Percentiles rank a stretch among this genome's conserved stretches.
Conservation (phyloP, 2,329 filamentous ascomycete species). For the Sporothrix globosa region DNA sequence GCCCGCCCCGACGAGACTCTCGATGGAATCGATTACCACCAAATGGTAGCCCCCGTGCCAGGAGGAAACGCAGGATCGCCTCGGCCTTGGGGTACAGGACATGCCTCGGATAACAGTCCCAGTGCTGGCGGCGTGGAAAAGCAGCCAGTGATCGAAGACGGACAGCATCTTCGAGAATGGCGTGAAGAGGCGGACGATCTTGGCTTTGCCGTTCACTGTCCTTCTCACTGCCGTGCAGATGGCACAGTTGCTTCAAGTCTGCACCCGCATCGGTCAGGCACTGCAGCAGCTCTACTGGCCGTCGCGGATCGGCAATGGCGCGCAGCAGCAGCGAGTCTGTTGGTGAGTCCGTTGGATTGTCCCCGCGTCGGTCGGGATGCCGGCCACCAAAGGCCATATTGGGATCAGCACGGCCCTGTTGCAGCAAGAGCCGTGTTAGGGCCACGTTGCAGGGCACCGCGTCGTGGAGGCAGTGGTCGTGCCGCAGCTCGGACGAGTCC, state of each 20-base stretch:
- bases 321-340: constrained; percentile 15
- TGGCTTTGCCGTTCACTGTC: background rate
- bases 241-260: constrained; percentile 5
- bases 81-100: constrained; percentile 20
- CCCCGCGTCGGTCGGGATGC: background rate
- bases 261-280: constrained; percentile 30
- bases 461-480: constrained; percentile 33
- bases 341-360: background rate
- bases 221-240: too few species aligned
- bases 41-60: constrained; percentile 10
- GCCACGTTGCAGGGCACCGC: constrained; percentile 30
- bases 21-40: background rate
- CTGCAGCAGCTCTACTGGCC: constrained; percentile 30
- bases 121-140: constrained; percentile 30
- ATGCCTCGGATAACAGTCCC: constrained; percentile 31
- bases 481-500: background rate
- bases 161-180: constrained; percentile 24
- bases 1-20: background rate
- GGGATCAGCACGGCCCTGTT: constrained; percentile 26
- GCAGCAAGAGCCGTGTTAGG: constrained; percentile 21
- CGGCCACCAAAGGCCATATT: background rate
- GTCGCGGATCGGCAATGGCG: constrained; percentile 28
- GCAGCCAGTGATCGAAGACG: constrained; percentile 23
- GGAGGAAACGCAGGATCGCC: constrained; percentile 26
- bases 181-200: constrained; percentile 9